phyloP scores from a whole-genome alignment of 495 filamentous ascomycete genomes.

The Lepidopterella palustris region DNA sequence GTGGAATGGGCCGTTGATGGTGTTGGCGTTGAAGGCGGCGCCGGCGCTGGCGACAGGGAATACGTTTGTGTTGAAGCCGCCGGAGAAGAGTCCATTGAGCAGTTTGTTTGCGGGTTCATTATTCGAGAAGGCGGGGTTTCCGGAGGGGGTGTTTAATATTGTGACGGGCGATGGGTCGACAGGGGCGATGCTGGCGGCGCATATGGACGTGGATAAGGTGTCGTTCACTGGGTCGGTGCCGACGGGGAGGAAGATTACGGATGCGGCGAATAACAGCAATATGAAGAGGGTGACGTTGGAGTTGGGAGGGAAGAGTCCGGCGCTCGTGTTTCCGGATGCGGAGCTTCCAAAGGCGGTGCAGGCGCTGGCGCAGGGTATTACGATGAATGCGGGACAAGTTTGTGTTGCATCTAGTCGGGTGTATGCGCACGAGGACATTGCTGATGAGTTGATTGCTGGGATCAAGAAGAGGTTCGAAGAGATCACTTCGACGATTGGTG shows the following conservation, averaged over 20 bases:
- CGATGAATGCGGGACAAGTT: conserved; percentile 71
- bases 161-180: conserved; percentile 64
- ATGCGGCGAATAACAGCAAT: conserved; percentile 50
- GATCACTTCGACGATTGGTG: conserved; percentile 59
- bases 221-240: conserved; percentile 71
- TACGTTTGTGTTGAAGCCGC: conserved; percentile 77
- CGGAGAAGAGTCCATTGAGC: conserved; percentile 69
- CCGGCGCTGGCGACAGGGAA: conserved; percentile 77
- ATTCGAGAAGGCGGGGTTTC: conserved; percentile 62
- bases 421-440: neutral
- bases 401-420: conserved; percentile 77
- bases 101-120: conserved; percentile 59
- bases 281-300: conserved; percentile 83
- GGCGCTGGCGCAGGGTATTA: conserved; percentile 77
- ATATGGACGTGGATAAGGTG: conserved; percentile 65
- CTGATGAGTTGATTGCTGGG: conserved; percentile 49
- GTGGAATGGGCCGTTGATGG: neutral
- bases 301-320: conserved; percentile 68
- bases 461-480: conserved; percentile 59
- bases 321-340: conserved; percentile 62
- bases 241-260: conserved; percentile 66
- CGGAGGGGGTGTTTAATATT: conserved; percentile 71
- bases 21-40: conserved; percentile 42
- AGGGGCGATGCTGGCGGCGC: conserved; percentile 57
- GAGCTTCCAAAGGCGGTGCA: conserved; percentile 63